Percentiles rank a stretch among this genome's conserved stretches.
Evolutionary conservation across 352 stramenopile species (phyloP).

Genomic region (Phytophthora agathidicida): DNA sequence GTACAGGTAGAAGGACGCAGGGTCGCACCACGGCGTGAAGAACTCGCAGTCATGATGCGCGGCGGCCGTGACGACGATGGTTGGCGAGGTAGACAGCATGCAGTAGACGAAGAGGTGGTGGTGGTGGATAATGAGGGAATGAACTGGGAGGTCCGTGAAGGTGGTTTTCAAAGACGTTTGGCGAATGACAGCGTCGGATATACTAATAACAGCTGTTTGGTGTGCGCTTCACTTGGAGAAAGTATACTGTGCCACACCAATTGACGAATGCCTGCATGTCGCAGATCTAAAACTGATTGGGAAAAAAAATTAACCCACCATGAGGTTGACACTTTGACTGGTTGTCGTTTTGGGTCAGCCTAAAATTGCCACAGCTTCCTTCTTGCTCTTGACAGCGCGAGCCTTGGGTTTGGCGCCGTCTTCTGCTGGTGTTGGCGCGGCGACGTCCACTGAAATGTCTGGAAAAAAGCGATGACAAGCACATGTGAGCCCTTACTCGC

Average conservation of each 20-base stretch:
- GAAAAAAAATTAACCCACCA: constrained; percentile 14
- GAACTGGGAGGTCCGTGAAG: no score
- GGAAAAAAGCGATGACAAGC: neutral
- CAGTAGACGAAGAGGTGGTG: neutral
- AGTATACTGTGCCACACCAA: constrained; percentile 20
- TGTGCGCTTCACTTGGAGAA: constrained; percentile 6
- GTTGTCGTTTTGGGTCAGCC: constrained; percentile 21
- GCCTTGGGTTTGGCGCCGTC: constrained; percentile 10
- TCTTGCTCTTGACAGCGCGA: constrained; percentile 23
- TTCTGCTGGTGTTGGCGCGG: constrained; percentile 15
- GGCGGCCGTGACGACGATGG: constrained; percentile 11
- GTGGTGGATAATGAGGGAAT: no score
- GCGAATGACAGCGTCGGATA: no score
- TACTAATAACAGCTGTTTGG: constrained; percentile 11
- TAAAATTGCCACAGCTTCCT: constrained; percentile 44
- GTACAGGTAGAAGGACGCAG: constrained; percentile 61
- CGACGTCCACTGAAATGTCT: constrained; percentile 16
- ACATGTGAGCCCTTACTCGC: neutral
- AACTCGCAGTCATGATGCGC: constrained; percentile 51
- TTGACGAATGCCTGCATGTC: constrained; percentile 9
- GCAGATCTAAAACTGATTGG: constrained; percentile 21
- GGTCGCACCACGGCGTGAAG: constrained; percentile 70
- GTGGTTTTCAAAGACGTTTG: no score
- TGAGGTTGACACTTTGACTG: constrained; percentile 5
- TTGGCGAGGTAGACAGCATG: neutral